Evolutionary conservation across 1,284 basidiomycete species (phyloP), one percentile per base, ranked within the genome.

Genomic region (Ceratobasidium sp.): DNA sequence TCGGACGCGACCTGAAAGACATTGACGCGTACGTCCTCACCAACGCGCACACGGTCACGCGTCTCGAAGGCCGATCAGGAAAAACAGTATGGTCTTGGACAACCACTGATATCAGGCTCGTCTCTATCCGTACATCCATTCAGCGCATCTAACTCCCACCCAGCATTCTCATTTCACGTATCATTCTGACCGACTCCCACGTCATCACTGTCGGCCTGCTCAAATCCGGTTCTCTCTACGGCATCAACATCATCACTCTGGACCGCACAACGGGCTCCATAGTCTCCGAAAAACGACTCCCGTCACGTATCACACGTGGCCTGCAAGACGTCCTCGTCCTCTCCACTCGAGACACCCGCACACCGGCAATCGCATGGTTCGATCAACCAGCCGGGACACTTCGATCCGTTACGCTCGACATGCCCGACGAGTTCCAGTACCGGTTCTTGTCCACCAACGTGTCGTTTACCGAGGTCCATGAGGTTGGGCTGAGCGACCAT

Each of bases 141-240:
- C 69, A 65, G n/a, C n/a, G n/a, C n/a, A n/a, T n/a, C 58, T 58
- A 14, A 70, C 14, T 39, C 5, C 9, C 52, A 14, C 10, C 88
- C 0, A 83, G 88, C 4, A 84, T 89, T 4, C 81, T 90, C 16
- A 88, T 90, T 80, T 87, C 89, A 9, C 85, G 88, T 72, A 77
- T 95, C 30, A 78, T 88, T 12, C 76, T 84, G 0, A 87, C 88
- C 1, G 79, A 82, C 3, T 80, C 82, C 1, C 82, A 87, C 0
- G 79, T 93, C 30, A 93, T 91, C 77, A 82, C 87, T n/a, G 79
- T 92, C 23, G 92, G 91, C 0, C 81, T 92, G 34, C 83, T 88
- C 1, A 90, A 88, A 75, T 88, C 88, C 73, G 81, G 84, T 0
- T 86, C 88, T 0, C 48, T 50, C 3, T 88, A 89, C 76, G 90